A percentile compares a stretch with the other conserved stretches of the same genome.
Conservation (phyloP, 345 rosid species). For the Erodium maritimum region DNA sequence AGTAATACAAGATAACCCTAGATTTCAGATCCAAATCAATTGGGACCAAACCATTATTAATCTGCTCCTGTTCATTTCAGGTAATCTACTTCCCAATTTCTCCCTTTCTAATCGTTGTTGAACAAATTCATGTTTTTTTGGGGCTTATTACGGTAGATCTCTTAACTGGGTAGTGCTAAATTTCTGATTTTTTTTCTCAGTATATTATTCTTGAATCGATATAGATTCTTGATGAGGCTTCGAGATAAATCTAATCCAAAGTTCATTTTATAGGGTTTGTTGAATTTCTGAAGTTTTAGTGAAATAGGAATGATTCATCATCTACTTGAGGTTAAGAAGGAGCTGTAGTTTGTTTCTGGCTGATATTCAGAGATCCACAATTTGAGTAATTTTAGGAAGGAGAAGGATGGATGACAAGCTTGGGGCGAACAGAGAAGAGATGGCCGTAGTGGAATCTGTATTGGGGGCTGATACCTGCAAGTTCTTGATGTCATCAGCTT, state of each 20-base stretch:
- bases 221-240: neutral
- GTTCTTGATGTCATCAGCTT: slow-evolving; percentile 46
- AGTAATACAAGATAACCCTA: neutral
- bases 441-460: slow-evolving; percentile 58
- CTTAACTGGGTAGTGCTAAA: neutral
- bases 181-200: neutral
- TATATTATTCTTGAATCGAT: neutral
- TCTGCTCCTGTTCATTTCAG: neutral
- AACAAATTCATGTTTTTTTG: neutral
- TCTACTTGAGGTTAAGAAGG: neutral
- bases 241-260: neutral
- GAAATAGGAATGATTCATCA: neutral
- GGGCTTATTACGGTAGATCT: neutral
- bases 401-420: slow-evolving; percentile 54
- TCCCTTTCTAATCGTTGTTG: neutral
- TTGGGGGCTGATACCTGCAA: slow-evolving; percentile 69
- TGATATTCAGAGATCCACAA: slow-evolving; percentile 1
- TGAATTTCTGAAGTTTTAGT: slow-evolving; percentile 4
- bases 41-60: neutral
- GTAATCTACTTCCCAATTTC: slow-evolving; percentile 6
- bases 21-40: slow-evolving; percentile 8
- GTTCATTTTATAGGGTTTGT: neutral
- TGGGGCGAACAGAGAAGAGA: slow-evolving; percentile 57
- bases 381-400: slow-evolving; percentile 6
- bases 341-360: slow-evolving; percentile 1